Conservation (phyloP, 23 red algal species). For the Pyropia yezoensis region DNA sequence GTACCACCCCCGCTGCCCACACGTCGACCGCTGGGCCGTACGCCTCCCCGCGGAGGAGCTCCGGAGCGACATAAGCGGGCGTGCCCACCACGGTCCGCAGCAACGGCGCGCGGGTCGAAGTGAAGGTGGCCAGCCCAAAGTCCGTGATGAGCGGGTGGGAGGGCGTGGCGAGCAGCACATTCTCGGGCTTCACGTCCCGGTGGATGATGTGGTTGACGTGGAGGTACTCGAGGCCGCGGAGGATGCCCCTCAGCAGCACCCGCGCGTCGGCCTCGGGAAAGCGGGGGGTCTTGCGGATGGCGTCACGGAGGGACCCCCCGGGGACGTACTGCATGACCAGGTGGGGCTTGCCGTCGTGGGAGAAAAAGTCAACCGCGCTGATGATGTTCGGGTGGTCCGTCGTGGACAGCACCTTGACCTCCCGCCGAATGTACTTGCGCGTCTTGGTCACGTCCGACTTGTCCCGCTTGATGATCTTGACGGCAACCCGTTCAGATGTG, state of each 20-base stretch:
- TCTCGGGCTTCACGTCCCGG: constrained; percentile 83
- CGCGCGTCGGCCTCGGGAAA: constrained; percentile 52
- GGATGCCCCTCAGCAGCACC: constrained; percentile 45
- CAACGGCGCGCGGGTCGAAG: constrained; percentile 14
- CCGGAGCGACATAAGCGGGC: constrained; percentile 68
- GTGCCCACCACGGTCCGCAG: constrained; percentile 68
- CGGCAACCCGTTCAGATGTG: constrained; percentile 69
- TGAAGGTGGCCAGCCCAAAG: constrained; percentile 69
- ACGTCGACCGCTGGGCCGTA: constrained; percentile 71
- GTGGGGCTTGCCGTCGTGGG: constrained; percentile 37
- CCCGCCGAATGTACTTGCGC: constrained; percentile 57
- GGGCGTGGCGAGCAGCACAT: constrained; percentile 50
- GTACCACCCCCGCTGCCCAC: constrained; percentile 75
- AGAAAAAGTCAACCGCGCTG: constrained; percentile 71
- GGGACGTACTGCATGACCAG: constrained; percentile 77
- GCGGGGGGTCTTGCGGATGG: constrained; percentile 28
- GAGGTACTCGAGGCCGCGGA: constrained; percentile 57
- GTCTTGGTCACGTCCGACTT: constrained; percentile 64
- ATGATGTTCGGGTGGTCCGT: constrained; percentile 72
- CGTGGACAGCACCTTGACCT: constrained; percentile 62
- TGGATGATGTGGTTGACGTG: constrained; percentile 73
- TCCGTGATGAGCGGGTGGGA: constrained; percentile 50
- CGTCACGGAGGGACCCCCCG: constrained; percentile 53
- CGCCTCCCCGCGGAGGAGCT: constrained; percentile 59
- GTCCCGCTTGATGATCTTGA: constrained; percentile 81